Evolutionary conservation across 495 filamentous ascomycete species (phyloP), one percentile per base, ranked within the genome.

Genomic region (Lasiosphaeriaceae sp.): DNA sequence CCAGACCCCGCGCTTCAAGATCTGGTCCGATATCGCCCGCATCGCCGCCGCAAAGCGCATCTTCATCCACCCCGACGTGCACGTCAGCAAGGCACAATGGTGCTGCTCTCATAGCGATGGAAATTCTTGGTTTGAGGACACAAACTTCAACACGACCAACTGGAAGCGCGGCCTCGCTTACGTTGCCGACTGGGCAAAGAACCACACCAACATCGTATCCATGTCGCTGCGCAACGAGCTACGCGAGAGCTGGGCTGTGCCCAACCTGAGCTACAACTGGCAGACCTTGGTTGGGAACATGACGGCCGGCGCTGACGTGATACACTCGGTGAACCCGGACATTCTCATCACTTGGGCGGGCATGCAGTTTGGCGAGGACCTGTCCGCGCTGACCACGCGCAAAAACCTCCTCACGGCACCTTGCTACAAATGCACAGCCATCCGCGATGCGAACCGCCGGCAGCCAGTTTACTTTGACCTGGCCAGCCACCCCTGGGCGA

Each of bases 61-160:
- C n/a, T 80, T 79, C 47, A 70, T 84, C 9, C 78, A 81, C 43
- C 73, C 83, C 0, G 81, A 83, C 56, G 82, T 83, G 51, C 81
- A 84, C 52, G 77, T 84, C 50, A 77, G 77, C 23, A 83, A 80
- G 62, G 82, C 77, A 7, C 71, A 74, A 37, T 84, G 80, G 80
- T 84, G 82, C 68, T 83, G 80, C 56, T 70, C 67, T 17, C 65
- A 68, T 20, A 69, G 61, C 0, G 82, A 85, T 62, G 82, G 82
- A 0, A 82, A 82, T 61, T 64, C 77, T 16, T 85, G 80, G 82
- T 83, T 83, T 50, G 79, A 78, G 16, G 80, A 83, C 52, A 67
- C 69, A 2, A 73, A 77, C 54, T 83, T 85, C 62, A 65, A 77
- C 47, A 67, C 74, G 0, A 59, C 62, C 0, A 78, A 78, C 43